These are phyloP conservation scores for Coffea humblotiana DNA, from an alignment of 305 asterid genomes.

Conservation along the genomic window DNA sequence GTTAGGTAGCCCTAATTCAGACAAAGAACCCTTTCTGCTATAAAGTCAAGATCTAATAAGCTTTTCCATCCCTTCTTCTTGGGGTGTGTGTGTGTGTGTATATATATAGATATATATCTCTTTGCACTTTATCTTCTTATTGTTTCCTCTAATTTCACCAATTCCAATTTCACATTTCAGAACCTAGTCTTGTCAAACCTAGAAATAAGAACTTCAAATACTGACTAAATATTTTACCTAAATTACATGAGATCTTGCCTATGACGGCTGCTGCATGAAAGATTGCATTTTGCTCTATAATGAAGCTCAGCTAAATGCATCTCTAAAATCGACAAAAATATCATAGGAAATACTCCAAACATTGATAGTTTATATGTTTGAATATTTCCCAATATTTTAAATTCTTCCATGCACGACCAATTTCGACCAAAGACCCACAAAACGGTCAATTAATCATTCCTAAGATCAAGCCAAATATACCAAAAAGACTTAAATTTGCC, in stretches of 20 bases:
- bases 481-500: not conserved
- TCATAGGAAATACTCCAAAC: not conserved
- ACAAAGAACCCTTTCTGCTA: not conserved
- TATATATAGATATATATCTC: not conserved
- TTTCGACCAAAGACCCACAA: not conserved
- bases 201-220: not conserved
- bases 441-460: not conserved
- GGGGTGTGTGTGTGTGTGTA: not conserved
- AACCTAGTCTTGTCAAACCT: not conserved
- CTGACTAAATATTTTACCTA: not conserved
- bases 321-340: not conserved
- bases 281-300: not conserved
- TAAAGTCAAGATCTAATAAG: not conserved
- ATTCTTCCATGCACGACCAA: not conserved
- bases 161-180: not conserved
- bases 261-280: not conserved
- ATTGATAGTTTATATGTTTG: not conserved
- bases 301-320: slow-evolving; percentile 1
- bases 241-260: not conserved
- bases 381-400: not conserved
- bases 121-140: not conserved
- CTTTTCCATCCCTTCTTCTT: not conserved
- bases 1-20: not conserved
- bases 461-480: not conserved
- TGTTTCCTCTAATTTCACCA: not conserved